These are phyloP conservation scores for Ceratobasidium sp. DNA, from an alignment of 1,284 basidiomycete genomes.

Conservation along the genomic window DNA sequence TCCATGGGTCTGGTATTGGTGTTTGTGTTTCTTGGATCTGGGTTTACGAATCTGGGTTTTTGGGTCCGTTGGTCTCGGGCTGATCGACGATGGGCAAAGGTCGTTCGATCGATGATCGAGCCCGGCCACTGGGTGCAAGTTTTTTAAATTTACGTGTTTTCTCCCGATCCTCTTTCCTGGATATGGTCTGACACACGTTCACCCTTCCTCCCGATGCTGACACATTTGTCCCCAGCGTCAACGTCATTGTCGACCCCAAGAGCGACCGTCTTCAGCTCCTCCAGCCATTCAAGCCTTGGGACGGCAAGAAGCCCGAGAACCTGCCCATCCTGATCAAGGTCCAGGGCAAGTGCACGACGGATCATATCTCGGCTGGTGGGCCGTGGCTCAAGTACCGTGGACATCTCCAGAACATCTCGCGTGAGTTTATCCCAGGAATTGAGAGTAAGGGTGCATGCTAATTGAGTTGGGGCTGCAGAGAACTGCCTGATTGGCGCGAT, in stretches of 20 bases:
- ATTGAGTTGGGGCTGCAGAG: slow-evolving; percentile 60
- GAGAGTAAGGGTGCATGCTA: background rate
- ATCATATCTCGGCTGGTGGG: slow-evolving; percentile 94
- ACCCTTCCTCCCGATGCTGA: no score
- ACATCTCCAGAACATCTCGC: slow-evolving; percentile 98
- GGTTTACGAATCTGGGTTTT: background rate
- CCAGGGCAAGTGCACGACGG: slow-evolving; percentile 97
- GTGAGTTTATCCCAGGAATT: slow-evolving; percentile 57
- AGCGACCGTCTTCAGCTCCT: slow-evolving; percentile 96
- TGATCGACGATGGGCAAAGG: no score
- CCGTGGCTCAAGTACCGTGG: slow-evolving; percentile 99
- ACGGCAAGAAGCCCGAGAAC: slow-evolving; percentile 90
- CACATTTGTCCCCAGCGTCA: slow-evolving; percentile 61
- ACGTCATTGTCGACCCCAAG: slow-evolving; percentile 88
- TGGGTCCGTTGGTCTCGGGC: no score
- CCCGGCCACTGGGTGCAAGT: background rate
- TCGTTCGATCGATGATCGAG: slow-evolving; percentile 26
- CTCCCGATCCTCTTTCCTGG: no score
- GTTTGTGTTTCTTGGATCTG: background rate
- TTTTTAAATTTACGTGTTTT: slow-evolving; percentile 1
- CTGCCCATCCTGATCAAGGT: slow-evolving; percentile 98
- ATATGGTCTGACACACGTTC: no score
- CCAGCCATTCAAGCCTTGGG: slow-evolving; percentile 90
- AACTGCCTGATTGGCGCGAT: slow-evolving; percentile 98
- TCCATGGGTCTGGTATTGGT: background rate